A percentile compares a stretch with the other conserved stretches of the same genome.
Conservation (phyloP, 192 early-diverging fungal species). For the Chytriomyces hyalinus region DNA sequence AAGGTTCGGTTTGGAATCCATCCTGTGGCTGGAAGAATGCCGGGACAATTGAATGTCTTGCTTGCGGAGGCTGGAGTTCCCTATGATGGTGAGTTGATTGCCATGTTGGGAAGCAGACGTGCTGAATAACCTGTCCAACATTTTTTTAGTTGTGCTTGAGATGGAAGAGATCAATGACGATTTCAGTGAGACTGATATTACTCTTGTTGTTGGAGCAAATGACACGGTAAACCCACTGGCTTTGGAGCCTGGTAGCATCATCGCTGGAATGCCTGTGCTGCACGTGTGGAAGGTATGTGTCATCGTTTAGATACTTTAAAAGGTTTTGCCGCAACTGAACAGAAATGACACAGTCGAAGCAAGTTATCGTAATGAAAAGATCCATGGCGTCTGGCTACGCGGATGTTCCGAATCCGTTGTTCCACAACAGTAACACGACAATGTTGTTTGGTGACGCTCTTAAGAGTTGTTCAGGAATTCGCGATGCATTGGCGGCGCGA, state of each 20-base stretch:
- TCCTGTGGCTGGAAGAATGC: slow-evolving; percentile 50
- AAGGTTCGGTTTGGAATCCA: slow-evolving; percentile 48
- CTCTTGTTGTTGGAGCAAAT: slow-evolving; percentile 45
- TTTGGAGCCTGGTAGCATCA: slow-evolving; percentile 35
- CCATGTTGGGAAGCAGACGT: neutral
- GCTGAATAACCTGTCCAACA: neutral
- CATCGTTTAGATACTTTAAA: neutral
- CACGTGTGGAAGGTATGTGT: slow-evolving; percentile 43
- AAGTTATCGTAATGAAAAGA: slow-evolving; percentile 46
- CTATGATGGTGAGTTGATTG: slow-evolving; percentile 36
- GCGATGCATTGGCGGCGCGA: slow-evolving; percentile 29
- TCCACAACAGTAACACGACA: slow-evolving; percentile 38
- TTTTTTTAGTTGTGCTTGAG: slow-evolving; percentile 38
- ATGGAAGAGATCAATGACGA: slow-evolving; percentile 52
- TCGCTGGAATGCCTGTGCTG: slow-evolving; percentile 48
- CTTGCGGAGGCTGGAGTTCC: slow-evolving; percentile 46
- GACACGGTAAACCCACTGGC: slow-evolving; percentile 50
- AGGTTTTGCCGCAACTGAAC: neutral
- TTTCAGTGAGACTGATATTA: slow-evolving; percentile 42
- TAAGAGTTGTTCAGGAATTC: slow-evolving; percentile 37
- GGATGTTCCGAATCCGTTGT: slow-evolving; percentile 47
- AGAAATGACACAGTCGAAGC: slow-evolving; percentile 24
- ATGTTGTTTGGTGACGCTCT: slow-evolving; percentile 50
- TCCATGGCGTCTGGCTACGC: slow-evolving; percentile 45
- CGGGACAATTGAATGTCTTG: slow-evolving; percentile 47